Evolutionary conservation across 495 filamentous ascomycete genomes (phyloP).

Genomic region (Hyphodiscus hymeniophilus): DNA sequence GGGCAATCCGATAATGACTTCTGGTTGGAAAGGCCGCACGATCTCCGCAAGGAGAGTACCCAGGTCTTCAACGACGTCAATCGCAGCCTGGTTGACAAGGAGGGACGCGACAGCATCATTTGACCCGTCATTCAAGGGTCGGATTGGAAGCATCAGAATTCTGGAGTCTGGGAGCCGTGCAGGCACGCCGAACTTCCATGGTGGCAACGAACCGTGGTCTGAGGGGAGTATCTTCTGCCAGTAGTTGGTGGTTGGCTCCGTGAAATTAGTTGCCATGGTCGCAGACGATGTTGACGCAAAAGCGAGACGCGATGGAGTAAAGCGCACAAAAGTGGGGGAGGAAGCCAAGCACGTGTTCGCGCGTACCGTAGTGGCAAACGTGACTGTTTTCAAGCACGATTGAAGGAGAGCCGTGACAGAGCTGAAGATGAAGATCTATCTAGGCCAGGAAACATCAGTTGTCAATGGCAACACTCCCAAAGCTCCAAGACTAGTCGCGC

Average conservation of each 20-base stretch:
- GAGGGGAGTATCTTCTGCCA: slow-evolving; percentile 18
- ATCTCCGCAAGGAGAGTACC: slow-evolving; percentile 25
- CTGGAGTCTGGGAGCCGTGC: slow-evolving; percentile 8
- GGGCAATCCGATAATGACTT: slow-evolving; percentile 18
- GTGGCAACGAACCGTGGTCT: background rate
- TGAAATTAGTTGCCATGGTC: slow-evolving; percentile 10
- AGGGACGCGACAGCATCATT: slow-evolving; percentile 19
- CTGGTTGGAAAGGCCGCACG: slow-evolving; percentile 7
- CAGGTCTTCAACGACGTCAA: slow-evolving; percentile 31
- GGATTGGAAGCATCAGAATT: slow-evolving; percentile 16
- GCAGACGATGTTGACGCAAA: too few species aligned
- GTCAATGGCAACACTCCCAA: too few species aligned
- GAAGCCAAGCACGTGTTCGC: too few species aligned
- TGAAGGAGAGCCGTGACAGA: too few species aligned
- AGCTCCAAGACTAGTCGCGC: too few species aligned
- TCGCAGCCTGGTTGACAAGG: slow-evolving; percentile 39
- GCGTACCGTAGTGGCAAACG: too few species aligned
- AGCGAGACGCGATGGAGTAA: too few species aligned
- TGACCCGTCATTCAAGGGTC: slow-evolving; percentile 5
- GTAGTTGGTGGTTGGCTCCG: slow-evolving; percentile 19
- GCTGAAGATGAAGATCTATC: too few species aligned
- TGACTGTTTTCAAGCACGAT: too few species aligned
- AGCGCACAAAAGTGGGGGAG: too few species aligned
- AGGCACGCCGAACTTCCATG: slow-evolving; percentile 13
- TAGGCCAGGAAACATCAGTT: too few species aligned